Conservation (phyloP, 129 eudicot species). For the Pittosporum tobira region DNA sequence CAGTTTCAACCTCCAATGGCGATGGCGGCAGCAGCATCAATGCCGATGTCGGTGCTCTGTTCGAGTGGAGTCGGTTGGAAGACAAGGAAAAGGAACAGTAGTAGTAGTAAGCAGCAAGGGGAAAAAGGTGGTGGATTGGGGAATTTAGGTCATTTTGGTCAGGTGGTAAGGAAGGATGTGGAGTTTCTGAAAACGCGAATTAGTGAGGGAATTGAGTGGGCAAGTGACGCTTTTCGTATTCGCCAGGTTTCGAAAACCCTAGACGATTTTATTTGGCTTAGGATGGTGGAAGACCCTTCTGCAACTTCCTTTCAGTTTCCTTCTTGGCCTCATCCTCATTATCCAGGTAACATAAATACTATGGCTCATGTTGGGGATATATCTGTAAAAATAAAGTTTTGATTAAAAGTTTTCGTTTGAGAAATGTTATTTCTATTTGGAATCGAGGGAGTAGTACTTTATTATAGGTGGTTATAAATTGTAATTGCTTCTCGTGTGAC, state of each 20-base stretch:
- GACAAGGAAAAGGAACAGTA: constrained; percentile 14
- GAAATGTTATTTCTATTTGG: no score
- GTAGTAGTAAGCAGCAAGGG: not conserved
- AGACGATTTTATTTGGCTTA: constrained; percentile 74
- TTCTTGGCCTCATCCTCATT: constrained; percentile 73
- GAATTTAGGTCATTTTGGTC: constrained; percentile 40
- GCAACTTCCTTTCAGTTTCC: constrained; percentile 26
- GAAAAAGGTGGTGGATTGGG: constrained; percentile 23
- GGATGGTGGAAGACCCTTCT: constrained; percentile 55
- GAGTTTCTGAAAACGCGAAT: constrained; percentile 45
- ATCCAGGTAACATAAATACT: constrained; percentile 50
- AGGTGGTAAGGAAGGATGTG: constrained; percentile 61
- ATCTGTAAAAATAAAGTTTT: no score
- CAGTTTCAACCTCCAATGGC: constrained; percentile 12
- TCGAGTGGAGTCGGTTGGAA: constrained; percentile 24
- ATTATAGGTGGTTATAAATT: no score
- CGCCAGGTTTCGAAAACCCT: constrained; percentile 56
- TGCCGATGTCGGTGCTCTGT: constrained; percentile 32
- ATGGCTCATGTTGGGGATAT: no score
- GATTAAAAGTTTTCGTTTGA: no score
- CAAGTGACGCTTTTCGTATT: constrained; percentile 44
- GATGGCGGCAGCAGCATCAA: constrained; percentile 23
- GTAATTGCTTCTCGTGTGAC: no score
- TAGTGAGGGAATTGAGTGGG: constrained; percentile 51
- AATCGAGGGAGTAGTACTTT: no score